Evolutionary conservation across 73 alveolate genomes (phyloP).

Genomic region (Paramecium pentaurelia): DNA sequence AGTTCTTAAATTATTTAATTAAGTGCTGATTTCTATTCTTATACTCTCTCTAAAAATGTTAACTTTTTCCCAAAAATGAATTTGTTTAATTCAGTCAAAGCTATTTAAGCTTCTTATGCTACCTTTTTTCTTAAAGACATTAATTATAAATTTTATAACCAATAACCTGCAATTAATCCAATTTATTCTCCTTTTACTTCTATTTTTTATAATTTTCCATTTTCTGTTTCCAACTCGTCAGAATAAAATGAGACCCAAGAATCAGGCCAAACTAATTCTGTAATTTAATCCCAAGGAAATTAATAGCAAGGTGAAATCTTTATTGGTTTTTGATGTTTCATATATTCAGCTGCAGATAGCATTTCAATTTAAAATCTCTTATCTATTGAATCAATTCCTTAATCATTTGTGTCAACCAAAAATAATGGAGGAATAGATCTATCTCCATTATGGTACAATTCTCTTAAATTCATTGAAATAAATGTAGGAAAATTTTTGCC

Average conservation of each 20-base stretch:
- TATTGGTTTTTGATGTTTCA: not conserved
- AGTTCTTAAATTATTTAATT: not conserved
- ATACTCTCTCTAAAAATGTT: not conserved
- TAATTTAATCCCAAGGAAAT: constrained; percentile 11
- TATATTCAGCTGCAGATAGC: not conserved
- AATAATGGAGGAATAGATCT: constrained; percentile 45
- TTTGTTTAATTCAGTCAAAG: not conserved
- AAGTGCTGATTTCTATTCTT: not conserved
- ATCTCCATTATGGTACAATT: constrained; percentile 51
- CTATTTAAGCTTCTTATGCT: not conserved
- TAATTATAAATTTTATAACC: constrained; percentile 18
- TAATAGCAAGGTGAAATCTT: not conserved
- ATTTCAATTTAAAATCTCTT: not conserved
- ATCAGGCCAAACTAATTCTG: not conserved
- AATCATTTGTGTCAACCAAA: not conserved
- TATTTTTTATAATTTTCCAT: not conserved
- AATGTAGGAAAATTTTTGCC: constrained; percentile 55
- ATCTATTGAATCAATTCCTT: not conserved
- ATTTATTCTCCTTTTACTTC: not conserved
- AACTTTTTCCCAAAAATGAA: not conserved
- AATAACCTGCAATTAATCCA: not conserved
- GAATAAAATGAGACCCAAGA: not conserved
- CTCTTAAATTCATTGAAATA: constrained; percentile 51
- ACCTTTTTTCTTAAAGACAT: not conserved
- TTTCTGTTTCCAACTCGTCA: not conserved